Evolutionary conservation across 805 yeast species (phyloP), one percentile per base, ranked within the genome.

Genomic region (Metschnikowia hibisci): DNA sequence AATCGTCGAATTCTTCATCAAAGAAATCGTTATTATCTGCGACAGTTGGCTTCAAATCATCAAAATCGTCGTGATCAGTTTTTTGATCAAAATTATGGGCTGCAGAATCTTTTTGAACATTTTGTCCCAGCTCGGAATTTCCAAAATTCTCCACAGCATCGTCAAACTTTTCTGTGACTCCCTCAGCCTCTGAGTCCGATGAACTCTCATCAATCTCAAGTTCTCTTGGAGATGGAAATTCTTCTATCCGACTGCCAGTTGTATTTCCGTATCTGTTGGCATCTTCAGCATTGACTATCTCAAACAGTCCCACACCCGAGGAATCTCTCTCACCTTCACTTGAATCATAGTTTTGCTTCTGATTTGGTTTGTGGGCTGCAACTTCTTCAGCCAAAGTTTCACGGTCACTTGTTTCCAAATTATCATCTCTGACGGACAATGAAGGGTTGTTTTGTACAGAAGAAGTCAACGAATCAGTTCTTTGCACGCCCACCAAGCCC

Each of bases 381-480:
- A 41, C 39, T 16, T 34, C 41, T 8, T 50, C 51, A 6, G 41
- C 73, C 49, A 69, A 51, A 3, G 73, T 67, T 11, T 67, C 76
- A 35, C 71, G 64, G 41, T 70, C 74, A 44, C 74, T 69, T 5
- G 67, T 59, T 15, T 68, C 76, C 33, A 70, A 64, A 43, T 70
- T 71, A 47, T 71, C 96, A 49, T 86, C 96, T 47, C 96, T 80
- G 6, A 88, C 95, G 16, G 96, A 86, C 63, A 81, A 78, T 0
- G 97, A 90, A 2, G 97, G 88, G 61, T 91, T 89, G 65, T 90
- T 90, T 55, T 85, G 91, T 27, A 89, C 95, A 34, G 96, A 86
- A 0, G 96, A 88, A 0, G 96, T 86, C 31, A 85, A 78, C 0
- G 96, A 86, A 45, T 82, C 85, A 2, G 95, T 86, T 54, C 93